Conservation (phyloP, 1,284 basidiomycete genomes). For the Rhodotorula sp. region DNA sequence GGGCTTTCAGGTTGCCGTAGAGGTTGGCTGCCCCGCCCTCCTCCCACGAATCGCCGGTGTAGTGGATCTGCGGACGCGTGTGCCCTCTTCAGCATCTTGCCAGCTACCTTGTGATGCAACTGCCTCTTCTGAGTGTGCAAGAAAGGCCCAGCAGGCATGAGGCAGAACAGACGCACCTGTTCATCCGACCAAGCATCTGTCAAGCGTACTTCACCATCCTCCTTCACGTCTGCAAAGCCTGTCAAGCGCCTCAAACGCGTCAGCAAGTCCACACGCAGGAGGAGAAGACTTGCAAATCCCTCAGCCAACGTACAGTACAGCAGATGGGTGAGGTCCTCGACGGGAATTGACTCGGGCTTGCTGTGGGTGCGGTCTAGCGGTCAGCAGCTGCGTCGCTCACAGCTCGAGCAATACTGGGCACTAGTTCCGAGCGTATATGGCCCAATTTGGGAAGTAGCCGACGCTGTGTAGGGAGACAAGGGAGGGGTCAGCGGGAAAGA, state of each 20-base stretch:
- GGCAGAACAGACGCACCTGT: slow-evolving; percentile 54
- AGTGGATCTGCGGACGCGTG: slow-evolving; percentile 47
- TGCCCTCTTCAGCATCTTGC: background rate
- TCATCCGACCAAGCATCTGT: slow-evolving; percentile 82
- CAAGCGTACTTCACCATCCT: slow-evolving; percentile 60
- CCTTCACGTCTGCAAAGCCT: slow-evolving; percentile 76
- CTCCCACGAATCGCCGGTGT: slow-evolving; percentile 80
- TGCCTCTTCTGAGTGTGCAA: background rate
- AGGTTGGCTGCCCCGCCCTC: slow-evolving; percentile 53
- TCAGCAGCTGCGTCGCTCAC: background rate
- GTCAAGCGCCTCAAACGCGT: background rate
- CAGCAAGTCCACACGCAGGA: background rate
- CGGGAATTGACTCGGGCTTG: slow-evolving; percentile 59
- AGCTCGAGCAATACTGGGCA: too few relatives aligned
- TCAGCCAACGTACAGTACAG: slow-evolving; percentile 56
- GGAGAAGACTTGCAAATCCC: background rate
- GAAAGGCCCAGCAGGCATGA: background rate
- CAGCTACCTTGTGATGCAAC: background rate
- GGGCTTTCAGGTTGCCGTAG: slow-evolving; percentile 79
- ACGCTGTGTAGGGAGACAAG: slow-evolving; percentile 8
- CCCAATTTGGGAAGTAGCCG: slow-evolving; percentile 60
- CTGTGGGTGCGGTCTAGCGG: background rate
- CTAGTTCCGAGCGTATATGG: slow-evolving; percentile 46
- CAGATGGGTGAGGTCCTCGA: slow-evolving; percentile 69
- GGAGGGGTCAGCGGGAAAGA: background rate